Evolutionary conservation across 306 rosid species (phyloP), one percentile per base, ranked within the genome.

Genomic region (Fagus sylvatica): DNA sequence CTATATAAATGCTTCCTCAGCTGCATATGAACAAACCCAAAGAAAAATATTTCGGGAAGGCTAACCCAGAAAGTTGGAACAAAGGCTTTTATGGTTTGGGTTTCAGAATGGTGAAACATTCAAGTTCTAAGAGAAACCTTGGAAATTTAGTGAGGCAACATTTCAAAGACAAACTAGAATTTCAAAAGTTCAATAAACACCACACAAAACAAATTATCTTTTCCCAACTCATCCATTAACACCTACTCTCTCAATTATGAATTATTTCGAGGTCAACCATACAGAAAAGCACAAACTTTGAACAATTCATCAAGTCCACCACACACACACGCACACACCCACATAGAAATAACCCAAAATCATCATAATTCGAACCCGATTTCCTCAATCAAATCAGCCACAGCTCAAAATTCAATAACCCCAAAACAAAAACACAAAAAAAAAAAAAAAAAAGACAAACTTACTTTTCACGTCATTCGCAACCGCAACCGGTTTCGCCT

Each of bases 401-500:
- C 39, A 43, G 36, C 76, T 1, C 15, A 76, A 67, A 64, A n/a
- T 41, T 41, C 28, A 7, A 43, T 9, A 40, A 60, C 62, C 32
- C 55, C 32, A n/a, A n/a, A n/a, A n/a, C 28, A 74, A 70, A 60
- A 17, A n/a, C 22, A 32, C 2, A 11, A 7, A 3, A 13, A 37
- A 7, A 28, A 4, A 11, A 10, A 1, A 36, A n/a, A 13, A 0
- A 33, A 2, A 75, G 57, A 15, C 8, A 4, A 19, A 80, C 92
- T 90, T 83, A 93, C 99, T 88, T 83, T 78, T 88, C 66, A 79
- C 74, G 51, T 36, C 22, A 85, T 36, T 82, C 48, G 54, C 88
- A 56, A 88, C 91, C 53, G 79, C 59, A 15, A 74, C 83, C 12
- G 66, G 74, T 6, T 84, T 78, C 53, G 83, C 88, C 28, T 81